A percentile compares a stretch with the other conserved stretches of the same genome.
Conservation (phyloP, 176 grass and related monocot species). For the Dactylis glomerata region DNA sequence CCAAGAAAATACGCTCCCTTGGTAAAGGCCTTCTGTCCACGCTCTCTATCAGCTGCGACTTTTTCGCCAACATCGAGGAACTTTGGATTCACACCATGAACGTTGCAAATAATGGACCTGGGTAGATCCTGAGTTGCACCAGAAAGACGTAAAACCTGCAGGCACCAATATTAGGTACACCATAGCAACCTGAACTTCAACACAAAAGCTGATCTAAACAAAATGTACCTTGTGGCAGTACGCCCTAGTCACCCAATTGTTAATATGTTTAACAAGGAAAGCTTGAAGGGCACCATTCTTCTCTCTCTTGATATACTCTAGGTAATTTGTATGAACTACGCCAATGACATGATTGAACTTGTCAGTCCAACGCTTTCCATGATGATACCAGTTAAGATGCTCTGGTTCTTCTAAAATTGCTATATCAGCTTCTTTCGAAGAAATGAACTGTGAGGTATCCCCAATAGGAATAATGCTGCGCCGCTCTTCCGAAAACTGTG, state of each 20-base stretch:
- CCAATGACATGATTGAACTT: constrained; percentile 97
- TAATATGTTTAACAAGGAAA: constrained; percentile 95
- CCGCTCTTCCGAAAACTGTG: constrained; percentile 85
- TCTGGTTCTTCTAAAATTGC: constrained; percentile 97
- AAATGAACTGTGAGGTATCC: constrained; percentile 85
- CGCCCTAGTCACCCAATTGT: constrained; percentile 91
- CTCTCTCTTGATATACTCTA: constrained; percentile 98
- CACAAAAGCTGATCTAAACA: constrained; percentile 13
- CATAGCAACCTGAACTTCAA: neutral
- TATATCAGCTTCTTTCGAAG: constrained; percentile 89
- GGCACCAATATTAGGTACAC: constrained; percentile 35
- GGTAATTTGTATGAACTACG: constrained; percentile 94
- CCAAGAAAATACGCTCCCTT: constrained; percentile 90
- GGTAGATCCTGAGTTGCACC: constrained; percentile 84
- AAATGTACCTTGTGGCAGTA: constrained; percentile 85
- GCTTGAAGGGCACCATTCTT: constrained; percentile 86
- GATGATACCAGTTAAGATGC: constrained; percentile 99
- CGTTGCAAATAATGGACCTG: constrained; percentile 86
- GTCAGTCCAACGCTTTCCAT: constrained; percentile 94
- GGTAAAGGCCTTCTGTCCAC: constrained; percentile 53
- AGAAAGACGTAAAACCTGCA: constrained; percentile 87
- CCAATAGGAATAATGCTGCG: constrained; percentile 94
- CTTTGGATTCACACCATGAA: constrained; percentile 84
- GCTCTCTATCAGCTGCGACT: constrained; percentile 53
- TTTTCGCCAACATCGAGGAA: constrained; percentile 85